Percentiles rank a stretch among this genome's conserved stretches.
phyloP scores from a whole-genome alignment of 2,329 filamentous ascomycete genomes.

The Fusarium phyllophilum region DNA sequence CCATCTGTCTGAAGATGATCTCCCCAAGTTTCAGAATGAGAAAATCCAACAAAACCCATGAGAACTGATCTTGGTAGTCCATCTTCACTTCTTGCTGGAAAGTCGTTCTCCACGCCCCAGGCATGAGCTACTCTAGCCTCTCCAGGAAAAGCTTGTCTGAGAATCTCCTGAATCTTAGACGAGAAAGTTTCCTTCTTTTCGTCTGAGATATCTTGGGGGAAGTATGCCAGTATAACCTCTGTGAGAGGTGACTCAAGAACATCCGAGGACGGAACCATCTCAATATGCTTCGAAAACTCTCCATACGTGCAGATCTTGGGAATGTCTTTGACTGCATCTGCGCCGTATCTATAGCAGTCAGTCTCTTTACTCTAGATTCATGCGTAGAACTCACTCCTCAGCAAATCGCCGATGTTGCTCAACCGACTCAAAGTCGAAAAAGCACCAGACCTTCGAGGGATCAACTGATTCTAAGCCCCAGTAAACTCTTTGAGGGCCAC shows the following conservation, averaged over 20 bases:
- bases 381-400: background rate
- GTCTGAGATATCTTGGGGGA: background rate
- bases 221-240: conserved; percentile 1
- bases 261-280: conserved; percentile 6
- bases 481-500: conserved; percentile 2
- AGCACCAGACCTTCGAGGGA: conserved; percentile 4
- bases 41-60: conserved; percentile 2
- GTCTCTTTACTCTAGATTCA: background rate
- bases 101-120: conserved; percentile 18
- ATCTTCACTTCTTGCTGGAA: background rate
- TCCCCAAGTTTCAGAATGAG: background rate
- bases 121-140: background rate
- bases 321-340: conserved; percentile 12
- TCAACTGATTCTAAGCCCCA: conserved; percentile 10
- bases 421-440: conserved; percentile 23
- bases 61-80: background rate
- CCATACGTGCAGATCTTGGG: conserved; percentile 18
- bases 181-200: background rate
- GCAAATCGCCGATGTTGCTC: conserved; percentile 14
- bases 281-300: conserved; percentile 18
- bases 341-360: background rate
- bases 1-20: rapidly evolving
- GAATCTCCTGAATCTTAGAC: background rate
- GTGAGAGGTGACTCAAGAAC: background rate
- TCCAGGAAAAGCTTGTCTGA: background rate